phyloP scores from a whole-genome alignment of 352 stramenopile species.

The Phytophthora lateralis region DNA sequence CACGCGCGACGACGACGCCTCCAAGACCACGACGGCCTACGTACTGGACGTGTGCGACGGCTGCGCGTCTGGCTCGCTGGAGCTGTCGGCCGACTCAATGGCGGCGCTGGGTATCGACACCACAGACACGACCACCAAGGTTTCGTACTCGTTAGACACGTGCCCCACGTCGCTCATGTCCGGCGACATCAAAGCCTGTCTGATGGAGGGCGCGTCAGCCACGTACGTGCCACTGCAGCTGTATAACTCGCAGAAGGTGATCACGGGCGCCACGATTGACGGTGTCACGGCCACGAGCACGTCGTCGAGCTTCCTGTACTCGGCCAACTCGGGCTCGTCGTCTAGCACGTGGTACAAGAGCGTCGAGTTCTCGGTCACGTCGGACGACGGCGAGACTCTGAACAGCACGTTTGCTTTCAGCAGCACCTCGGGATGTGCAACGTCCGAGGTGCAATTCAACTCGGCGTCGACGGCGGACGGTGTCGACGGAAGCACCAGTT shows the following conservation, averaged over 20 bases:
- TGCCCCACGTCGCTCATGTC: slow-evolving; percentile 64
- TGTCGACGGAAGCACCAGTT: slow-evolving; percentile 34
- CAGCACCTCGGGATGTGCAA: slow-evolving; percentile 56
- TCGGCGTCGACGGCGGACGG: slow-evolving; percentile 54
- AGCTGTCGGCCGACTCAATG: slow-evolving; percentile 61
- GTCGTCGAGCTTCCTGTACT: slow-evolving; percentile 67
- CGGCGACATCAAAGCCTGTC: slow-evolving; percentile 78
- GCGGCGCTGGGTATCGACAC: slow-evolving; percentile 48
- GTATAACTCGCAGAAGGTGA: slow-evolving; percentile 80
- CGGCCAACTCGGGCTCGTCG: slow-evolving; percentile 51
- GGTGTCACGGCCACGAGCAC: slow-evolving; percentile 51
- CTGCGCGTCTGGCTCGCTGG: slow-evolving; percentile 48
- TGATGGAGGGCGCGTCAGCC: slow-evolving; percentile 82
- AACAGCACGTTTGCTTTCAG: slow-evolving; percentile 65
- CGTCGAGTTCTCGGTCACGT: slow-evolving; percentile 64
- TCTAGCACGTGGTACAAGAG: slow-evolving; percentile 64
- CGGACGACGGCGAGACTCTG: slow-evolving; percentile 58
- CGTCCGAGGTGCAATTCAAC: slow-evolving; percentile 73
- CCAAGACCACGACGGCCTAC: slow-evolving; percentile 61
- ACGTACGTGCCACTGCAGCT: slow-evolving; percentile 87
- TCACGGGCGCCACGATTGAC: slow-evolving; percentile 65
- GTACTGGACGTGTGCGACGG: slow-evolving; percentile 75
- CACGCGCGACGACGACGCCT: slow-evolving; percentile 51
- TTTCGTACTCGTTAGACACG: slow-evolving; percentile 64
- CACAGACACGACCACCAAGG: slow-evolving; percentile 46